phyloP scores from a whole-genome alignment of 73 alveolate species.

The Tetrahymena borealis region DNA sequence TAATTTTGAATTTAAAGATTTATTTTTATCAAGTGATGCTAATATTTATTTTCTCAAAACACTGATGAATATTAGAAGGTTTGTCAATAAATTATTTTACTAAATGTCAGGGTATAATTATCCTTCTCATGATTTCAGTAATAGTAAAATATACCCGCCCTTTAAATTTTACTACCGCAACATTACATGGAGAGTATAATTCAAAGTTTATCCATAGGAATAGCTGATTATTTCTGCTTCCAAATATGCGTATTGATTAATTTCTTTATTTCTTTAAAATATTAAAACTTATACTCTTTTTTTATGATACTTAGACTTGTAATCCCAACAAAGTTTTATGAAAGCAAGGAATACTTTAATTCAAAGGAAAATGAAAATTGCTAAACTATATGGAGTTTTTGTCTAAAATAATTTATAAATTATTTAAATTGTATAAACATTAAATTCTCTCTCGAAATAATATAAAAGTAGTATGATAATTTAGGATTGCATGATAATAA shows the following conservation, averaged over 20 bases:
- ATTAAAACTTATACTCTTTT: background rate
- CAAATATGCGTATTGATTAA: background rate
- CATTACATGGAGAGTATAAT: background rate
- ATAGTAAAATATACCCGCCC: background rate
- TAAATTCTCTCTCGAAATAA: background rate
- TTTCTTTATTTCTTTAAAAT: background rate
- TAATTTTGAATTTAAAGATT: too few relatives aligned
- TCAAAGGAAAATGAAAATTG: background rate
- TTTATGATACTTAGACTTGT: background rate
- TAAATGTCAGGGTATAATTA: background rate
- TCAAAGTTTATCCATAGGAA: background rate
- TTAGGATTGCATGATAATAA: background rate
- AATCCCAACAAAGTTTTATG: background rate
- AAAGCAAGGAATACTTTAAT: background rate
- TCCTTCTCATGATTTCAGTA: background rate
- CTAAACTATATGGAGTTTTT: background rate
- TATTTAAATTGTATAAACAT: background rate
- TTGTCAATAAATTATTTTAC: background rate
- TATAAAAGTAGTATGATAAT: background rate
- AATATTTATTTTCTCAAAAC: background rate
- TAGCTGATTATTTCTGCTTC: background rate
- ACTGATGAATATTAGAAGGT: background rate
- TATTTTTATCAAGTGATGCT: too few relatives aligned
- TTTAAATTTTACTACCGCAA: background rate
- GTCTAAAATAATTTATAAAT: background rate